Evolutionary conservation across 2,329 filamentous ascomycete genomes (phyloP).

Genomic region (Mollisia scopiformis): DNA sequence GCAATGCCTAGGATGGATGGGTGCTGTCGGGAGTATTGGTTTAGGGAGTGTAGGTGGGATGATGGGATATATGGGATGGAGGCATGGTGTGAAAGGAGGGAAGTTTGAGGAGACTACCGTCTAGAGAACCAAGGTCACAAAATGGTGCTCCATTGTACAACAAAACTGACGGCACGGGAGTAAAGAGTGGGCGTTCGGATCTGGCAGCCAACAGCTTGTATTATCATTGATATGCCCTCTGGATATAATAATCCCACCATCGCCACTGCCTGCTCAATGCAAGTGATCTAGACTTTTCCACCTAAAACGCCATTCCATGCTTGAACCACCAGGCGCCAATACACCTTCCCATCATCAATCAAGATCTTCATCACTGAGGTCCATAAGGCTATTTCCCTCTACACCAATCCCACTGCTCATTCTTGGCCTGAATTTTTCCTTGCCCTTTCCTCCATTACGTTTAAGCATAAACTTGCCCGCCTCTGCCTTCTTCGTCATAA

Average conservation of each 20-base stretch:
- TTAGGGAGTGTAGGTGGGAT: slow-evolving; percentile 53
- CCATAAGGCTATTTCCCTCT: slow-evolving; percentile 54
- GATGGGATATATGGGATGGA: slow-evolving; percentile 51
- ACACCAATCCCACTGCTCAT: slow-evolving; percentile 36
- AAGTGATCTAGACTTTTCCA: neutral
- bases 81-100: slow-evolving; percentile 50
- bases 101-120: slow-evolving; percentile 32
- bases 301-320: slow-evolving; percentile 15
- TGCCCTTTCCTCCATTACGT: slow-evolving; percentile 43
- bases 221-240: slow-evolving; percentile 1
- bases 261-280: neutral
- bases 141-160: too few relatives aligned
- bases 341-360: neutral
- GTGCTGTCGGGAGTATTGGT: slow-evolving; percentile 47
- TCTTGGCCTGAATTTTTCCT: slow-evolving; percentile 41
- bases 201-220: neutral
- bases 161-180: neutral
- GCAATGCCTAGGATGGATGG: slow-evolving; percentile 42
- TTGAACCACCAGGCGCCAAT: slow-evolving; percentile 3
- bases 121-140: too few relatives aligned
- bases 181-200: neutral
- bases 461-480: slow-evolving; percentile 40
- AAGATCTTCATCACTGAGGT: slow-evolving; percentile 57
- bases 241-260: neutral
- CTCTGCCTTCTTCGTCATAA: slow-evolving; percentile 50